Evolutionary conservation across 2,329 filamentous ascomycete genomes (phyloP), one percentile per base, ranked within the genome.

Genomic region (Nigrospora oryzae): DNA sequence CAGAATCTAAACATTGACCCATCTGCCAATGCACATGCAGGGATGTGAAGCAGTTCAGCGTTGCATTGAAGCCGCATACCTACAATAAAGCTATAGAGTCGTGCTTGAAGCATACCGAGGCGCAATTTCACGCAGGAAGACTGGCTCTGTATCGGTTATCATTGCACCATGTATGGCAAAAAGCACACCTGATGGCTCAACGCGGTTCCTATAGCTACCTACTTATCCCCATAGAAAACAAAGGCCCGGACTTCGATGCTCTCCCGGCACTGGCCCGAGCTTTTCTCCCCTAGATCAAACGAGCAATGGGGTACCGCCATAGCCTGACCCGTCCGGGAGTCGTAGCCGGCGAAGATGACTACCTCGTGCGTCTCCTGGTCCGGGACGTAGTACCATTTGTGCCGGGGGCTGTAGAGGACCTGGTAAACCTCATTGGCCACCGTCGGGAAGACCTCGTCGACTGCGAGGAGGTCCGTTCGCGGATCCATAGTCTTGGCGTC

Each of bases 401-500:
- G 50, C n/a, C 45, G 45, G 11, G 48, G 50, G 38, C 39, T 50
- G 31, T 47, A 38, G n/a, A 41, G 41, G 19, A 52, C 48, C 43
- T 52, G 50, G 19, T 39, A 52, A 34, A 50, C 48, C 41, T 52
- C 47, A 40, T 51, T 51, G 30, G 49, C 51, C 23, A 51, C 49
- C 1, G 47, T 50, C 14, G 51, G 51, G 36, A 51, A 53, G 17
- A 53, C 51, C 42, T 51, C 49, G 42, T 53, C 51, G 37, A 51
- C 51, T 8, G 30, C 33, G 33, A 51, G 31, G 12, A 53, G 46
- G 36, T 53, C 51, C 19, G 38, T 49, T 11, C 42, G 31, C 5
- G 38, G 30, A 31, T 51, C 46, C 34, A 53, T 44, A 12, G 36
- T 46, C 43, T 39, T 43, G 3, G 51, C 38, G 43, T 53, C 49